Evolutionary conservation across 2,329 filamentous ascomycete genomes (phyloP).

Genomic region (Malbranchea zuffiana): DNA sequence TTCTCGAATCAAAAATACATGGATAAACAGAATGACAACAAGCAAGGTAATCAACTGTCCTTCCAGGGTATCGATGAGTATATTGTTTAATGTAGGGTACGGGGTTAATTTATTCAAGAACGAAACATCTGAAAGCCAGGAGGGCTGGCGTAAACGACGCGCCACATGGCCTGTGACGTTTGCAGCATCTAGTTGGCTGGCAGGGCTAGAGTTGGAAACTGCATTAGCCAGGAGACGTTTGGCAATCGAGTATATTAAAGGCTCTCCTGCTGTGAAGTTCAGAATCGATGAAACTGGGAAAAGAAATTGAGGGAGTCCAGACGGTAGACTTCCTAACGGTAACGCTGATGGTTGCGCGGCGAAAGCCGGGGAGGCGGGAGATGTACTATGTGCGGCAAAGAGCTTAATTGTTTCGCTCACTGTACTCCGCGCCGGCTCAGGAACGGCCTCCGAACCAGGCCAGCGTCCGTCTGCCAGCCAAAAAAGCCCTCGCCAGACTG

Average conservation of each 20-base stretch:
- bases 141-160: conserved; percentile 31
- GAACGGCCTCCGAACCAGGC: conserved; percentile 28
- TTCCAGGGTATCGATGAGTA: conserved; percentile 73
- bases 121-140: conserved; percentile 48
- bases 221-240: conserved; percentile 34
- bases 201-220: conserved; percentile 24
- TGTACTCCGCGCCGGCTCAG: conserved; percentile 12
- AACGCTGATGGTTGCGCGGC: no score
- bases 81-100: conserved; percentile 61
- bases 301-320: conserved; percentile 23
- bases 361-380: conserved; percentile 16
- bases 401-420: conserved; percentile 17
- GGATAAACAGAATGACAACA: conserved; percentile 85
- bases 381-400: conserved; percentile 22
- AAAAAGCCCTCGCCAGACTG: conserved; percentile 86
- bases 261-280: conserved; percentile 34
- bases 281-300: conserved; percentile 32
- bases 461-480: conserved; percentile 79
- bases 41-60: conserved; percentile 87
- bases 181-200: conserved; percentile 15
- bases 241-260: conserved; percentile 36
- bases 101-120: conserved; percentile 50
- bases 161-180: conserved; percentile 20
- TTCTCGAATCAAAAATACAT: conserved; percentile 93
- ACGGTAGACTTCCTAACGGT: conserved; percentile 19